Percentiles rank a stretch among this genome's conserved stretches.
Evolutionary conservation across 2,329 filamentous ascomycete genomes (phyloP).

Genomic region (Harringtonia lauricola): DNA sequence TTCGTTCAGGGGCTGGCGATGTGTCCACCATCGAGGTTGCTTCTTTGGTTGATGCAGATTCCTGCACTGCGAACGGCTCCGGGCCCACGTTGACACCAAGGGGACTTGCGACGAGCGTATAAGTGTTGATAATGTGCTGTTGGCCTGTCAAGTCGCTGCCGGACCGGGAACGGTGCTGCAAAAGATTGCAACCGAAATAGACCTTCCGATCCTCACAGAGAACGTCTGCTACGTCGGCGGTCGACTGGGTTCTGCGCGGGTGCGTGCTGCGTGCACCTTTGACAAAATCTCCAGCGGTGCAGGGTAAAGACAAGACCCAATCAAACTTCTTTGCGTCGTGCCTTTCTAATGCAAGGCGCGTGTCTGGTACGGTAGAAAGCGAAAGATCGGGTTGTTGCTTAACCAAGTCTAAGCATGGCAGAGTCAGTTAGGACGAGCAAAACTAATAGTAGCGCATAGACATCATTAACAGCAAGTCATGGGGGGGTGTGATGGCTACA

Average conservation of each 20-base stretch:
- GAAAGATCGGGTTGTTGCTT: not conserved
- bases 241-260: slow-evolving; percentile 6
- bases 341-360: slow-evolving; percentile 13
- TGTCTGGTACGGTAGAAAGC: not conserved
- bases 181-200: slow-evolving; percentile 42
- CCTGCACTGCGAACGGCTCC: not conserved
- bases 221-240: slow-evolving; percentile 1
- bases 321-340: slow-evolving; percentile 39
- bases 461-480: too few relatives aligned
- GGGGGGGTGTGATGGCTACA: too few relatives aligned
- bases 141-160: slow-evolving; percentile 13
- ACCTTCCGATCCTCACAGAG: slow-evolving; percentile 17
- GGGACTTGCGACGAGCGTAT: slow-evolving; percentile 36
- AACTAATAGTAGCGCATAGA: too few relatives aligned
- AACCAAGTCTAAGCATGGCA: not conserved
- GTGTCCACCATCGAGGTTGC: slow-evolving; percentile 8
- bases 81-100: slow-evolving; percentile 16
- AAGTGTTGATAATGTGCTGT: slow-evolving; percentile 24
- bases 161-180: slow-evolving; percentile 24
- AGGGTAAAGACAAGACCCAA: slow-evolving; percentile 32
- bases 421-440: too few relatives aligned
- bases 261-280: not conserved
- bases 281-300: slow-evolving; percentile 2
- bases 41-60: not conserved
- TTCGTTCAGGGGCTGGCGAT: slow-evolving; percentile 1